A percentile compares a stretch with the other conserved stretches of the same genome.
Evolutionary conservation across 306 rosid species (phyloP).

Genomic region (Elaeagnus macrophylla): DNA sequence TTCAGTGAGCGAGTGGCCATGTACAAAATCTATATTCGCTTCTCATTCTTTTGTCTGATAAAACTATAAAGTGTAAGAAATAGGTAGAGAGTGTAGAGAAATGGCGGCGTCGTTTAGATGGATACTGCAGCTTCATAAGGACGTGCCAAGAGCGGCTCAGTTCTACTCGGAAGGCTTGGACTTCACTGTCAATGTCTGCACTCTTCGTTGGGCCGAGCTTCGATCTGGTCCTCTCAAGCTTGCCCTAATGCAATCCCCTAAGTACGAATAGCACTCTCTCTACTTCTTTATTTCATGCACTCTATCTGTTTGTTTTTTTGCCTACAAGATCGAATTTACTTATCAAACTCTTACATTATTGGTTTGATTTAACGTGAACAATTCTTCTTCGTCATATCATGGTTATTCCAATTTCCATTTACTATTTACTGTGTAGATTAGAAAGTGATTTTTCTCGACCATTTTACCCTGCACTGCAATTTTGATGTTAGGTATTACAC

Average conservation of each 20-base stretch:
- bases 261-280: slow-evolving; percentile 14
- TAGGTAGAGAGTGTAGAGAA: not conserved
- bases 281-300: not conserved
- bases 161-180: slow-evolving; percentile 76
- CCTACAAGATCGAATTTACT: slow-evolving; percentile 1
- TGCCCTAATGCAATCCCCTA: slow-evolving; percentile 64
- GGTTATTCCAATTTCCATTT: no score
- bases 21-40: no score
- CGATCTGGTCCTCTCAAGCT: slow-evolving; percentile 79
- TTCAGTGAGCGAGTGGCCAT: no score
- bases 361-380: no score
- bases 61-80: no score
- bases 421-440: no score
- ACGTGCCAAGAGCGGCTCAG: slow-evolving; percentile 77
- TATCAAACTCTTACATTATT: no score
- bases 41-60: no score
- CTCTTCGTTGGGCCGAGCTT: slow-evolving; percentile 81
- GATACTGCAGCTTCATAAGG: slow-evolving; percentile 66
- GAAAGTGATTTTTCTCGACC: no score
- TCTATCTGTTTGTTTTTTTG: slow-evolving; percentile 33
- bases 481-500: no score
- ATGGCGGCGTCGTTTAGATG: slow-evolving; percentile 61
- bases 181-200: slow-evolving; percentile 63
- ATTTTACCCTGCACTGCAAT: no score
- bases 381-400: no score